Evolutionary conservation across 805 yeast genomes (phyloP).

Genomic region (Lachancea thermotolerans): DNA sequence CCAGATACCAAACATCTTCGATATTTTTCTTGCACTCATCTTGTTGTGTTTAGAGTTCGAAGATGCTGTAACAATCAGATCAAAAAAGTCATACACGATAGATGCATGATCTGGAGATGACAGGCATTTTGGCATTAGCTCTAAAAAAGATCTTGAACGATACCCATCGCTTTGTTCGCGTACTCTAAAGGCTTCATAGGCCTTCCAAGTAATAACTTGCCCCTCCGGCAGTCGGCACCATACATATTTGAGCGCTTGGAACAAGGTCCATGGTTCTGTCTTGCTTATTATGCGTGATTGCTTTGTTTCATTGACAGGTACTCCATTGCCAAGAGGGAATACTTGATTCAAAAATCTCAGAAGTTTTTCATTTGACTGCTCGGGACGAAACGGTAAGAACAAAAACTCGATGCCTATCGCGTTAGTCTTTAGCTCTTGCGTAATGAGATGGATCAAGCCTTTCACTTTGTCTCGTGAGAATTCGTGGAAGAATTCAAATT

Average conservation of each 20-base stretch:
- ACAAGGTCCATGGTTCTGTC: slow-evolving; percentile 63
- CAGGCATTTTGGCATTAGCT: slow-evolving; percentile 77
- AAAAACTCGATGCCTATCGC: slow-evolving; percentile 70
- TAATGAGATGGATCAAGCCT: slow-evolving; percentile 60
- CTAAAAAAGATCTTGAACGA: slow-evolving; percentile 68
- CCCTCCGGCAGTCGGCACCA: slow-evolving; percentile 82
- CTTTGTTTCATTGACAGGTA: slow-evolving; percentile 38
- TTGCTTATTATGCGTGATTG: slow-evolving; percentile 37
- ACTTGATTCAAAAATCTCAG: slow-evolving; percentile 49
- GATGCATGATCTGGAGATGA: slow-evolving; percentile 84
- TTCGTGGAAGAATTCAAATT: slow-evolving; percentile 36
- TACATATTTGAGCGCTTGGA: slow-evolving; percentile 68
- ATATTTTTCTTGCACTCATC: slow-evolving; percentile 70
- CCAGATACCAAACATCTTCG: slow-evolving; percentile 83
- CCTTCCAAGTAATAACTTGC: slow-evolving; percentile 81
- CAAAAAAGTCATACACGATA: slow-evolving; percentile 81
- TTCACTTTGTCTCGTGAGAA: slow-evolving; percentile 62
- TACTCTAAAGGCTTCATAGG: slow-evolving; percentile 61
- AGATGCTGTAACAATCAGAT: slow-evolving; percentile 67
- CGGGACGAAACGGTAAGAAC: slow-evolving; percentile 71
- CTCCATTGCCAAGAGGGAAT: slow-evolving; percentile 50
- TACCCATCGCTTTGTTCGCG: slow-evolving; percentile 58
- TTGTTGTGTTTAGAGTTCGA: slow-evolving; percentile 74
- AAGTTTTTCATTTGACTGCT: slow-evolving; percentile 53
- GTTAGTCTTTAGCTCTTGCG: slow-evolving; percentile 61